These are phyloP conservation scores for Acaromyces ingoldii DNA, from an alignment of 1,284 basidiomycete genomes.

Conservation along the genomic window DNA sequence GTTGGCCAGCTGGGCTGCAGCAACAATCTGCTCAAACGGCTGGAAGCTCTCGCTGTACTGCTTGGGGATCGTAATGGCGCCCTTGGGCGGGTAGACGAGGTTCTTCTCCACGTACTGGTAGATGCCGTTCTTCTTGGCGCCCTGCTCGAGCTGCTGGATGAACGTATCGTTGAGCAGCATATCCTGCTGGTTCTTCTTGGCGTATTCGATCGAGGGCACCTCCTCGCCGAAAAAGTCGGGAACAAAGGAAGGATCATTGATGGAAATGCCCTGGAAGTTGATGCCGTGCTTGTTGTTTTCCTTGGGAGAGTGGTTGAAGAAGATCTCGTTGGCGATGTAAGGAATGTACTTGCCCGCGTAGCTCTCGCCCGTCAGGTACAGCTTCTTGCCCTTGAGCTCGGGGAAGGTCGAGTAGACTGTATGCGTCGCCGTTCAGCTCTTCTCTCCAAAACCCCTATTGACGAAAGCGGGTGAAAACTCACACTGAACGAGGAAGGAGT, in stretches of 20 bases:
- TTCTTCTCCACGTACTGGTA: conserved; percentile 30
- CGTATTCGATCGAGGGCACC: conserved; percentile 25
- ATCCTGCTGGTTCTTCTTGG: conserved; percentile 3
- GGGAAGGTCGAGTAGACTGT: conserved; percentile 30
- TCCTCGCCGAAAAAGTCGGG: conserved; percentile 24
- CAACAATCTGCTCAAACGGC: conserved; percentile 6
- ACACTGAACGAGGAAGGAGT: conserved; percentile 40
- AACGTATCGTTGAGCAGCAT: conserved; percentile 17
- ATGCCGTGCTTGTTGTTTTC: conserved; percentile 24
- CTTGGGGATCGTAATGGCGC: conserved; percentile 9
- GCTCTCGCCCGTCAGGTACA: conserved; percentile 55
- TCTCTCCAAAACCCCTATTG: no score
- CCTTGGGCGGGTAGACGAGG: conserved; percentile 41
- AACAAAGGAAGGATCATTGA: conserved; percentile 44
- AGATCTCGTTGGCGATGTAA: conserved; percentile 61
- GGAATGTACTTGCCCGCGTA: conserved; percentile 99
- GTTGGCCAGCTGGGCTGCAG: conserved; percentile 15
- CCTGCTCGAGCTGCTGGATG: conserved; percentile 17
- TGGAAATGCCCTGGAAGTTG: conserved; percentile 42
- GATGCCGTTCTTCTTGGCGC: conserved; percentile 31
- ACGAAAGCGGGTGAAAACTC: no score
- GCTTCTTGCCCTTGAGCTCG: conserved; percentile 24
- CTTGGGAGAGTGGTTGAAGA: conserved; percentile 15
- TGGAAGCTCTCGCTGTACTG: conserved; percentile 11
- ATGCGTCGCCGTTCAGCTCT: no score